A percentile compares a stretch with the other conserved stretches of the same genome.
phyloP scores from a whole-genome alignment of 768 basidiomycete genomes.

The Boletus pseudopeckii region DNA sequence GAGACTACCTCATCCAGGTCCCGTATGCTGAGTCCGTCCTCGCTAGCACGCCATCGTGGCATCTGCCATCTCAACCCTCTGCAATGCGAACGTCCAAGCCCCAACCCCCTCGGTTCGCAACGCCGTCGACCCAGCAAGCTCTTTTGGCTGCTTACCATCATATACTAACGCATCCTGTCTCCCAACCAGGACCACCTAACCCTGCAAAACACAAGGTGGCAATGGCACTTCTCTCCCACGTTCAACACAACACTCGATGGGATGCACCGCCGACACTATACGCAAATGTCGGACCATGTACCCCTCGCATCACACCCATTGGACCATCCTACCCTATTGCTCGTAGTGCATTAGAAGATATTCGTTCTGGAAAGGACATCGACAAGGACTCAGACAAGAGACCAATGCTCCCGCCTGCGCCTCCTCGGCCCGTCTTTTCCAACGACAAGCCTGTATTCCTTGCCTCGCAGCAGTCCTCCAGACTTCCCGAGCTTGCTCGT shows the following conservation, averaged over 20 bases:
- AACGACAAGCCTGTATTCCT: constrained; percentile 59
- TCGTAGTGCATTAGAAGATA: constrained; percentile 29
- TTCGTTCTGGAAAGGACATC: constrained; percentile 39
- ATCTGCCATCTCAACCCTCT: constrained; percentile 50
- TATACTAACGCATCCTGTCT: constrained; percentile 67
- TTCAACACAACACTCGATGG: constrained; percentile 61
- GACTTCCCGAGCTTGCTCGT: constrained; percentile 65
- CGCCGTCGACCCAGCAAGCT: constrained; percentile 59
- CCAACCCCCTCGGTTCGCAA: constrained; percentile 35
- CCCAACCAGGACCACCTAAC: constrained; percentile 47
- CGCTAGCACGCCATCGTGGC: constrained; percentile 62
- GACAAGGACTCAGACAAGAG: constrained; percentile 52
- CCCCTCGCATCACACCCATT: constrained; percentile 60
- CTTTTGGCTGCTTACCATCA: constrained; percentile 72
- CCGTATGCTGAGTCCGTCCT: constrained; percentile 75
- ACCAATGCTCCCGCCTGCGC: constrained; percentile 32
- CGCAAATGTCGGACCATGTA: constrained; percentile 52
- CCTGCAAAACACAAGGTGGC: constrained; percentile 73
- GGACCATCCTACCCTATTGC: constrained; percentile 65
- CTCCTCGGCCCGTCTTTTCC: constrained; percentile 39
- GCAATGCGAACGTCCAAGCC: constrained; percentile 19
- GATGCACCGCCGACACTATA: constrained; percentile 66
- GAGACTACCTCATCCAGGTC: constrained; percentile 69
- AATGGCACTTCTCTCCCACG: constrained; percentile 60
- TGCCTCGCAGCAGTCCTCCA: constrained; percentile 58